phyloP scores from a whole-genome alignment of 495 filamentous ascomycete species.

The Neurospora intermedia region DNA sequence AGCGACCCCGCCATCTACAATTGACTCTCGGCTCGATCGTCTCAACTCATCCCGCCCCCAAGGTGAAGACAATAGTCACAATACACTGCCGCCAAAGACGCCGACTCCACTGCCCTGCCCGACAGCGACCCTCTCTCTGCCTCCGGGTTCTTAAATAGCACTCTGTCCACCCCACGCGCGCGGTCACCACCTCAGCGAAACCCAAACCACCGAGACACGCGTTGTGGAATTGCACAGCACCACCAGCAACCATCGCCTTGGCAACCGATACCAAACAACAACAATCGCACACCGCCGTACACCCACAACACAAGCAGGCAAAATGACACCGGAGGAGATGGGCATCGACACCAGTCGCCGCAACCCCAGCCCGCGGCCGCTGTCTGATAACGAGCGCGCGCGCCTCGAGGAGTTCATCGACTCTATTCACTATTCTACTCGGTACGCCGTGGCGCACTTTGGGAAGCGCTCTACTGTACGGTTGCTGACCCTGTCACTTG shows the following conservation, averaged over 20 bases:
- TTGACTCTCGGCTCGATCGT: neutral
- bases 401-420: conserved; percentile 86
- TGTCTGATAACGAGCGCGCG: conserved; percentile 70
- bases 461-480: neutral
- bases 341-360: conserved; percentile 75
- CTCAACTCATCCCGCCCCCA: neutral
- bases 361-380: conserved; percentile 70
- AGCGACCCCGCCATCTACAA: neutral
- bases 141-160: neutral
- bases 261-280: neutral
- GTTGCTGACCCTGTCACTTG: conserved; percentile 5
- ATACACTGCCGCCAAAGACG: neutral
- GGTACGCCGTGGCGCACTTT: conserved; percentile 42
- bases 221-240: neutral
- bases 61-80: neutral
- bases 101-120: neutral
- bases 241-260: neutral
- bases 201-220: neutral
- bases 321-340: conserved; percentile 17
- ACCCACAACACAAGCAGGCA: neutral
- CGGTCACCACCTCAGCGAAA: neutral
- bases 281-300: neutral
- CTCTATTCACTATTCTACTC: conserved; percentile 85
- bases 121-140: neutral
- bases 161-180: neutral